These are phyloP conservation scores for Xylariomycetidae sp. DNA, from an alignment of 2,329 filamentous ascomycete genomes.

Conservation along the genomic window DNA sequence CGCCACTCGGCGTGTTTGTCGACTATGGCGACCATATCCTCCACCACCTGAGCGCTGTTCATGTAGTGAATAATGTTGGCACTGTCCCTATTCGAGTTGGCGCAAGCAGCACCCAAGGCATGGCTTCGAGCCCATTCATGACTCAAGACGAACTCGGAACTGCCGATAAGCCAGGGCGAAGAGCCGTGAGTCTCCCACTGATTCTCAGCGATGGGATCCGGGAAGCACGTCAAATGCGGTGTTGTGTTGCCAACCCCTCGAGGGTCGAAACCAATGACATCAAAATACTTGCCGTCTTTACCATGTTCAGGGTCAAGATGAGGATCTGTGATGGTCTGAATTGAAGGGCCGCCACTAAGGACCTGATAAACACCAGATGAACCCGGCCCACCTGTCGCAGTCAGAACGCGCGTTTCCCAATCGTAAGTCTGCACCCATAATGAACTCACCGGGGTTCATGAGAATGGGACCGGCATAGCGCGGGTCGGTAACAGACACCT, in stretches of 20 bases:
- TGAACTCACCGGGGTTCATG: conserved; percentile 40
- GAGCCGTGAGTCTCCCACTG: neutral
- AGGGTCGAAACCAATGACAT: neutral
- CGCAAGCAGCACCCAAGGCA: neutral
- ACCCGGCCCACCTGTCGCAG: conserved; percentile 20
- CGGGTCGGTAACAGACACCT: conserved; percentile 31
- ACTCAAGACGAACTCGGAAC: neutral
- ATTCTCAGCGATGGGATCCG: neutral
- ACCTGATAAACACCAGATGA: neutral
- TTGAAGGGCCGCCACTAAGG: neutral
- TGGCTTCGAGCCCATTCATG: neutral
- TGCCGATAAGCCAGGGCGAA: neutral
- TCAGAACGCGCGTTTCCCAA: conserved; percentile 40
- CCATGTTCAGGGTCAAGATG: too few relatives aligned
- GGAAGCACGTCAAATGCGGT: neutral
- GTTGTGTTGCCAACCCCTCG: neutral
- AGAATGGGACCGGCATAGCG: conserved; percentile 39
- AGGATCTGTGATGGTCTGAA: neutral
- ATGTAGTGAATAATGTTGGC: conserved; percentile 30
- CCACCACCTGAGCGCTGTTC: conserved; percentile 33
- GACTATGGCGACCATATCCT: conserved; percentile 42
- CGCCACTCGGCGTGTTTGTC: conserved; percentile 32
- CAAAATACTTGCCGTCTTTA: neutral
- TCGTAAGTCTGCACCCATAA: too few relatives aligned
- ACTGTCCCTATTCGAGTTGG: conserved; percentile 7